Base-by-base conservation (phyloP, 495 filamentous ascomycete species). In the Tetracladium marchalianum region DNA sequence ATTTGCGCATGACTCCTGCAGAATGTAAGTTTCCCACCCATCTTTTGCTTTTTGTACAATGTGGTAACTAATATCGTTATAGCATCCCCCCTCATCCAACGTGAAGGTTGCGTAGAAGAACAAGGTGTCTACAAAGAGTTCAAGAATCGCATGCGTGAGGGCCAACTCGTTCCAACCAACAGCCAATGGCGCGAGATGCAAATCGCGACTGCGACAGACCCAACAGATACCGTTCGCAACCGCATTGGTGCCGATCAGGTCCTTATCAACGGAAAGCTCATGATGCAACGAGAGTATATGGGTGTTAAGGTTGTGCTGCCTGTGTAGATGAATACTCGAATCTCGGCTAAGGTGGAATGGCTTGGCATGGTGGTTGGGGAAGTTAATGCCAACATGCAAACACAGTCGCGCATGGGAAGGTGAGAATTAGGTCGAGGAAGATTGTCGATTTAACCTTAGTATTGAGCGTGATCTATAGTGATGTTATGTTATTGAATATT, bases 221-320 rank as follows among this genome's bases (percentile, higher is more conserved):
- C 65, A 5, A 66, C 65, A 11, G 63, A 66, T 53, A 55, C 54
- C 3, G 60, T 53, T 6, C 50, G 50, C 19, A 67, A 67, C 49
- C 35, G 58, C 7, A 56, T 67, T 31, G 65, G 65, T 33, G 63
- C 54, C 19, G 45, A 67, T 40, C 65, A 67, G 38, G 57, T 63
- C 0, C 27, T 67, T 1, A 60, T 67, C 43, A 59, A 67, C 46
- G 65, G 65, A 11, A 67, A 66, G 50, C 27, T 67, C 15, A 66
- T 67, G 63, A 62, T 65, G 43, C 65, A 67, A 45, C 52, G 63
- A 15, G 65, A 68, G 41, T 68, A 68, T 41, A 66, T 66, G 65
- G 65, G 63, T 22, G 59, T 68, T 11, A 68, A 68, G 50, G 65
- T 68, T 42, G 59, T 68, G 15, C 42, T 66, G 33, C 65, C 65